Base-by-base conservation (phyloP, 1,284 basidiomycete species). In the Trichosporon sp. region DNA sequence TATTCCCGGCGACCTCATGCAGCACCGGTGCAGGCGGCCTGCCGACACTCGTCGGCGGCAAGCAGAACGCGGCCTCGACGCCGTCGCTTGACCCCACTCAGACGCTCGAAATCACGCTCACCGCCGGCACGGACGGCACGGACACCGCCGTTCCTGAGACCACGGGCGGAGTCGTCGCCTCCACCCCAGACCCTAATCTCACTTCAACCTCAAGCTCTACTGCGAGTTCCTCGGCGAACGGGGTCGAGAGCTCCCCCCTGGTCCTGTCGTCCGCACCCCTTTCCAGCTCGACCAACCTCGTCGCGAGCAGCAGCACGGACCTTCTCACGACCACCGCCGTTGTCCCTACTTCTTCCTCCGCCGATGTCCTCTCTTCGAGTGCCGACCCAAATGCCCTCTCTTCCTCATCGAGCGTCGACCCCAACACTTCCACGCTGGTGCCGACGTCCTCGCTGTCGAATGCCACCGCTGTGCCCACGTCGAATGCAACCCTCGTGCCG, bases 101-200 rank as follows among this genome's bases (percentile, higher is more conserved):
- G 51, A 54, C 51, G 19, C 51, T 16, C 51, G 51, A 26, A 63
- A 12, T 35, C 59, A 63, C 59, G 59, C 35, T 32, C 59, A 35
- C 32, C 32, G 14, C 16, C 31, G 16, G 14, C 59, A 10, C 51
- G n/a, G 21, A 10, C 19, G 51, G 51, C 12, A 54, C 51, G 16
- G 21, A 26, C 51, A 16, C 14, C 3, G 59, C 16, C 59, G 59
- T 63, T 63, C 59, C 59, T 63, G 59, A 63, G 16, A 35, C 7
- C 32, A 37, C 59, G 14, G 16, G 11, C 59, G 32, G 59, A 35
- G 59, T 35, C 59, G 59, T 32, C 31, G n/a, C 59, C 31, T 35
- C 31, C 59, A 35, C 59, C 59, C 59, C 59, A 63, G 59, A 63
- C 59, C 21, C 59, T 63, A 63, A 35, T 63, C 32, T 35, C 14